phyloP scores from a whole-genome alignment of 768 basidiomycete species.

The Crucibulum laeve region DNA sequence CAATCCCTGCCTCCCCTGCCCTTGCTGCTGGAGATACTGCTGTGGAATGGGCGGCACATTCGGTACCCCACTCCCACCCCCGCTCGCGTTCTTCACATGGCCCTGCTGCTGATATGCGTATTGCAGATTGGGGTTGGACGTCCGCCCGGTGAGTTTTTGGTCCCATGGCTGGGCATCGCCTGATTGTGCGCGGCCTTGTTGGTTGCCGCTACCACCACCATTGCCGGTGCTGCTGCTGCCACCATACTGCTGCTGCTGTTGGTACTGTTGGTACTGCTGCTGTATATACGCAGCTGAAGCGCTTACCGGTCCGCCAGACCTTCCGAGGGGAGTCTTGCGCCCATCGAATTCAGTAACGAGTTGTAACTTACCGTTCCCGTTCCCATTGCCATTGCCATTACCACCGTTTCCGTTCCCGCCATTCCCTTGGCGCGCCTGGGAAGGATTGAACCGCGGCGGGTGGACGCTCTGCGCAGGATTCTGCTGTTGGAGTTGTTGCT shows the following conservation, averaged over 20 bases:
- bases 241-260: slow-evolving; percentile 35
- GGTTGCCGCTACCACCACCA: too few relatives aligned
- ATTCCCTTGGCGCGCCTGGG: slow-evolving; percentile 31
- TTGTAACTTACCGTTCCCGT: slow-evolving; percentile 38
- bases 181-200: too few relatives aligned
- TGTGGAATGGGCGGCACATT: slow-evolving; percentile 70
- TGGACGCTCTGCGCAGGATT: slow-evolving; percentile 52
- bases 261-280: slow-evolving; percentile 15
- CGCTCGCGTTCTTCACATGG: slow-evolving; percentile 28
- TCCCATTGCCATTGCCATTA: slow-evolving; percentile 29
- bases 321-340: slow-evolving; percentile 53
- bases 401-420: slow-evolving; percentile 30
- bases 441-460: slow-evolving; percentile 67
- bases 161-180: slow-evolving; percentile 50
- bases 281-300: not conserved
- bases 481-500: slow-evolving; percentile 37
- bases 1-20: slow-evolving; percentile 34
- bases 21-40: slow-evolving; percentile 67
- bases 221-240: slow-evolving; percentile 24
- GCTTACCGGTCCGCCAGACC: slow-evolving; percentile 31
- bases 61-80: slow-evolving; percentile 40
- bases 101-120: slow-evolving; percentile 52
- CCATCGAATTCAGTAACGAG: slow-evolving; percentile 63
- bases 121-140: slow-evolving; percentile 69
- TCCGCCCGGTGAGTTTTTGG: slow-evolving; percentile 40